Evolutionary conservation across 1,284 basidiomycete genomes (phyloP).

Genomic region (Cryptococcus sp.): DNA sequence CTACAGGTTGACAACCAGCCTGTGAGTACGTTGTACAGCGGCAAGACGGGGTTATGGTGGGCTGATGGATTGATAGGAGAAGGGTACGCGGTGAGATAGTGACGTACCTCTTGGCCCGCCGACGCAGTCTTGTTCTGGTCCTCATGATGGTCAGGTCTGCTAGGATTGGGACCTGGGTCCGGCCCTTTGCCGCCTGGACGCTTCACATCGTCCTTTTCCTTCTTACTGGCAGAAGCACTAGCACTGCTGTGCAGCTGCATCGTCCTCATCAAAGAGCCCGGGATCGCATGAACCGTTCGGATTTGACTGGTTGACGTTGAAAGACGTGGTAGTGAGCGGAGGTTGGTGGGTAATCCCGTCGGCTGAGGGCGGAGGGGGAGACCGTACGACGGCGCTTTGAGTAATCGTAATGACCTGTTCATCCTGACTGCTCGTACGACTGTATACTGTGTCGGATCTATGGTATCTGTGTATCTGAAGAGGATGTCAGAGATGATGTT

Average conservation of each 20-base stretch:
- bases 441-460: too few species aligned
- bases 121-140: conserved; percentile 23
- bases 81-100: background rate
- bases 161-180: conserved; percentile 2
- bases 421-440: conserved; percentile 1
- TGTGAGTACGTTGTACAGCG: background rate
- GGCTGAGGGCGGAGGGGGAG: conserved; percentile 2
- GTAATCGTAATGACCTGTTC: conserved; percentile 13
- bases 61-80: background rate
- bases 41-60: background rate
- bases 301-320: background rate
- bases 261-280: background rate
- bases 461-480: too few species aligned
- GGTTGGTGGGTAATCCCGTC: background rate
- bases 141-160: conserved; percentile 14
- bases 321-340: background rate
- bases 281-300: background rate
- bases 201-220: conserved; percentile 5
- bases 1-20: conserved; percentile 13
- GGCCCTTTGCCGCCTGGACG: conserved; percentile 8
- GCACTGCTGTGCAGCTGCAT: background rate
- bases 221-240: background rate
- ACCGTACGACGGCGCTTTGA: conserved; percentile 3
- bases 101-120: conserved; percentile 30
- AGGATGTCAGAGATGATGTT: too few species aligned